A percentile compares a stretch with the other conserved stretches of the same genome.
These are phyloP conservation scores for Cephaloascus fragrans DNA, from an alignment of 805 yeast species.

Conservation along the genomic window DNA sequence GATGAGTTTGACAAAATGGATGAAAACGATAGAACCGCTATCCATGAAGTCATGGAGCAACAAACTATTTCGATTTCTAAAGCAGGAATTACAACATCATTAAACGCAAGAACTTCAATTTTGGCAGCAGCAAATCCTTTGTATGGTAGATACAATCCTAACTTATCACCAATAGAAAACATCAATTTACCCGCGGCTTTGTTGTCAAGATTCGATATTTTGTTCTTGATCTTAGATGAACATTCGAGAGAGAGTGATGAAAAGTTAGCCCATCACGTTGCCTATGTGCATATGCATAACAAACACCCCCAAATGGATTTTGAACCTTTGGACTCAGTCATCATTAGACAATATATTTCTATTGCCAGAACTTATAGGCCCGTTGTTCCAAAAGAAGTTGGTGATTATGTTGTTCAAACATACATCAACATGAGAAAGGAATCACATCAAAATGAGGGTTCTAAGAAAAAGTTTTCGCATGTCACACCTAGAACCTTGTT, in stretches of 20 bases:
- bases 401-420: constrained; percentile 75
- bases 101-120: constrained; percentile 92
- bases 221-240: constrained; percentile 78
- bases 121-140: constrained; percentile 98
- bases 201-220: constrained; percentile 85
- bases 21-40: constrained; percentile 92
- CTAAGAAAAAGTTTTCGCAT: constrained; percentile 74
- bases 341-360: constrained; percentile 82
- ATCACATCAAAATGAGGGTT: constrained; percentile 68
- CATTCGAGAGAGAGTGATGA: constrained; percentile 77
- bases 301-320: constrained; percentile 71
- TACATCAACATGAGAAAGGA: constrained; percentile 92
- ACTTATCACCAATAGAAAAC: constrained; percentile 85
- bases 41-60: constrained; percentile 99
- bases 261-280: constrained; percentile 84
- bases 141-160: constrained; percentile 89
- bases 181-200: constrained; percentile 95
- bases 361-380: constrained; percentile 83
- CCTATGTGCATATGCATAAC: constrained; percentile 92
- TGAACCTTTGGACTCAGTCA: constrained; percentile 67
- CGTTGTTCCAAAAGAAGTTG: constrained; percentile 70
- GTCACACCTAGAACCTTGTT: constrained; percentile 92
- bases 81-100: constrained; percentile 94
- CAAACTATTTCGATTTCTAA: constrained; percentile 95
- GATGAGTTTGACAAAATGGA: constrained; percentile 99